Evolutionary conservation across 2,329 filamentous ascomycete species (phyloP), one percentile per base, ranked within the genome.

Genomic region (Thelonectria blattea): DNA sequence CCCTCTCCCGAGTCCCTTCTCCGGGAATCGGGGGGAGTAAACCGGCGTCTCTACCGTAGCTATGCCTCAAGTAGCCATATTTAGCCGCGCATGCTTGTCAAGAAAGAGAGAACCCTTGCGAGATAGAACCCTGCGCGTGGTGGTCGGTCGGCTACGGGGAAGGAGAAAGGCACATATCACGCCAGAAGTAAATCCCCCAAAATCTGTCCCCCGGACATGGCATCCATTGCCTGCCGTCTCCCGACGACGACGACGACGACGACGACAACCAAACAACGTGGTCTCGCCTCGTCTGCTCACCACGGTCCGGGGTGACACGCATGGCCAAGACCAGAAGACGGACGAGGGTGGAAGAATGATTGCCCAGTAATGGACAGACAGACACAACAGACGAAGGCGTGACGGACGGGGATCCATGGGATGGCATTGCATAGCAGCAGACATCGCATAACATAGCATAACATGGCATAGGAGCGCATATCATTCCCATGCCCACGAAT

Each of bases 11-110:
- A 18, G 24, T 49, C 54, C 53, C 22, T 56, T 34, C 14, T 56
- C 53, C 53, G 46, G 53, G 53, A n/a, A 56, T 56, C 46, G 46
- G 53, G 53, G 32, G n/a, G n/a, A n/a, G n/a, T n/a, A n/a, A n/a
- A n/a, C n/a, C n/a, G n/a, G 6, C 22, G 22, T 24, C 46, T 30
- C 15, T 43, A 5, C 15, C 27, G 8, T 30, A 24, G 4, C 42
- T 61, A 54, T 49, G 37, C 51, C 61, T 48, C 51, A 52, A 45
- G 52, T 63, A 56, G 22, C 61, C 61, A 52, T 45, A 60, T 56
- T 61, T 63, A 57, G 50, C 61, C 58, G 61, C 58, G 8, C 27
- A 30, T 30, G 27, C 5, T 30, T 30, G 27, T n/a, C 27, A 30
- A 9, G 8, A 7, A 10, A 30, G 5, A 6, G 6, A 24, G 22